These are phyloP conservation scores for Ajuga reptans DNA, from an alignment of 305 asterid species.

Conservation along the genomic window DNA sequence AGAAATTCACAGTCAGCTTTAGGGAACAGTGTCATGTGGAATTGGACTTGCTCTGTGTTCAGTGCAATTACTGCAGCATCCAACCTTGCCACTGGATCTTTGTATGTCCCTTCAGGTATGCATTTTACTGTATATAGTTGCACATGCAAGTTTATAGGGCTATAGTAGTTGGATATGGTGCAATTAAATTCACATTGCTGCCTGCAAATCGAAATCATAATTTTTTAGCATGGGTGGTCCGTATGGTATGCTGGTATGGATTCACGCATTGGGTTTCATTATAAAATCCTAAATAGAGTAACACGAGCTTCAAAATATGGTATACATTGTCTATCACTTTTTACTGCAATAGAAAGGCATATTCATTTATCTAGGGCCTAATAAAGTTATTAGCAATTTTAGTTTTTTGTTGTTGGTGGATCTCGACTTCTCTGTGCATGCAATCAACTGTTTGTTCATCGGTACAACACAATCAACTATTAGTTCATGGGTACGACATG, in stretches of 20 bases:
- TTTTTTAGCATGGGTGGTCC: neutral
- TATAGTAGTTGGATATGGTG: slow-evolving; percentile 5
- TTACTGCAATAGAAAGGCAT: neutral
- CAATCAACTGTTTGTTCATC: neutral
- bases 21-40: slow-evolving; percentile 96
- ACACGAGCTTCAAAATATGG: neutral
- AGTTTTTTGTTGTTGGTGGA: neutral
- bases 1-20: slow-evolving; percentile 90
- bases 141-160: neutral
- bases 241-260: neutral
- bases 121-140: slow-evolving; percentile 13
- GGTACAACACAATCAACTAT: neutral
- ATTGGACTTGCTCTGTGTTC: slow-evolving; percentile 90
- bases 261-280: neutral
- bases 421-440: neutral
- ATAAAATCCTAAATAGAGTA: neutral
- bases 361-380: neutral
- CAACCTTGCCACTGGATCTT: slow-evolving; percentile 92
- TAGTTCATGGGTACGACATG: neutral
- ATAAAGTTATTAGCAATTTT: neutral
- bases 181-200: neutral
- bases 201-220: neutral
- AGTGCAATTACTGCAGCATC: slow-evolving; percentile 96
- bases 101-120: slow-evolving; percentile 69
- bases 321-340: neutral